phyloP scores from a whole-genome alignment of 2,329 filamentous ascomycete species.

The Apiospora kogelbergensis region DNA sequence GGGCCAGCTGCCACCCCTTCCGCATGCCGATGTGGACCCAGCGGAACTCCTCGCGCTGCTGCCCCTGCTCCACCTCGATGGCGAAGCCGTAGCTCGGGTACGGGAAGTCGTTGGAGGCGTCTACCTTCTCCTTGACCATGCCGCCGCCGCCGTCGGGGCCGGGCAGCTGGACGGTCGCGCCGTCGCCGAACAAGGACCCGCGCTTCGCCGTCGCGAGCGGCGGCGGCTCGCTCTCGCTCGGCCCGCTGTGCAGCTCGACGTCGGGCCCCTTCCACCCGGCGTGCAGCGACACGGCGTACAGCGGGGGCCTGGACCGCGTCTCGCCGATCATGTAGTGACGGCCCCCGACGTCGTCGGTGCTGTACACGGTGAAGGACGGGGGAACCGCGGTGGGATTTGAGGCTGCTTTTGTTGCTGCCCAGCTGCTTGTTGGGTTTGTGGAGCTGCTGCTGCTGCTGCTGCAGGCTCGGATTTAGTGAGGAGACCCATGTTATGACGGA shows the following conservation, averaged over 20 bases:
- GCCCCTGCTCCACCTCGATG: conserved; percentile 29
- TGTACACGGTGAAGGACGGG: conserved; percentile 33
- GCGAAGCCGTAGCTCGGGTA: conserved; percentile 30
- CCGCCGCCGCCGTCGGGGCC: conserved; percentile 17
- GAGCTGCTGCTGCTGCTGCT: not conserved
- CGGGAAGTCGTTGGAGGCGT: not conserved
- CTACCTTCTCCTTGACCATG: conserved; percentile 14
- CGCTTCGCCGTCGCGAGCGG: conserved; percentile 29
- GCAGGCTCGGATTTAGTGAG: too few relatives aligned
- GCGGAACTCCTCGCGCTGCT: conserved; percentile 38
- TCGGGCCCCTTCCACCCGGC: conserved; percentile 26
- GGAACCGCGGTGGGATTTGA: conserved; percentile 27
- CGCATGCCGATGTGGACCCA: conserved; percentile 37
- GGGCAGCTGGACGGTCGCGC: not conserved
- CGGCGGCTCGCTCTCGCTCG: conserved; percentile 25
- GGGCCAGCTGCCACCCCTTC: conserved; percentile 42
- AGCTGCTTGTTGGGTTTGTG: too few relatives aligned
- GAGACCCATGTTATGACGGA: too few relatives aligned
- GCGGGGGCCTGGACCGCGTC: conserved; percentile 26
- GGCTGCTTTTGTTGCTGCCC: not conserved
- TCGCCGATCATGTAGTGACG: conserved; percentile 29
- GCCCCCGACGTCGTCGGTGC: conserved; percentile 13
- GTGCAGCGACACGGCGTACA: conserved; percentile 33
- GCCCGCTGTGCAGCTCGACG: conserved; percentile 35
- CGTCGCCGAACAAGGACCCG: not conserved